Percentiles rank a stretch among this genome's conserved stretches.
phyloP scores from a whole-genome alignment of 345 rosid genomes.

The Luvunga scandens region DNA sequence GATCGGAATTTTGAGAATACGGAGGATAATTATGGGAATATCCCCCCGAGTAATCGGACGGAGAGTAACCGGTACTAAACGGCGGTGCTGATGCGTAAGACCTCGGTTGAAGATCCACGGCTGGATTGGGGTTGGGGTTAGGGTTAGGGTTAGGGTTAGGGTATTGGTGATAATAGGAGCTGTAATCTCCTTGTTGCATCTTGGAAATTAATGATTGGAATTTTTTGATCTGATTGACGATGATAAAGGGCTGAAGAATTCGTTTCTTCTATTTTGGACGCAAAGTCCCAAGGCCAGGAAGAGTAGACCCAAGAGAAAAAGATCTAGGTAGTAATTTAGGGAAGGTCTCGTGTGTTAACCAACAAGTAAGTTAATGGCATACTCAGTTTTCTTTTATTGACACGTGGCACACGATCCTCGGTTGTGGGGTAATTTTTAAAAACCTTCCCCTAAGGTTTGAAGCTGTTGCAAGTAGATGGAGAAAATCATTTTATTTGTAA shows the following conservation, averaged over 20 bases:
- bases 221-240: not conserved
- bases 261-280: not conserved
- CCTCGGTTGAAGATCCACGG: constrained; percentile 43
- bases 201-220: not conserved
- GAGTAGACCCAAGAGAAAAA: not conserved
- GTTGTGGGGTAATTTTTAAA: no score
- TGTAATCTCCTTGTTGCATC: constrained; percentile 83
- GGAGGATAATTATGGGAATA: constrained; percentile 50
- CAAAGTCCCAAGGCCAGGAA: not conserved
- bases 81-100: constrained; percentile 92
- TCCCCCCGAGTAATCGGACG: constrained; percentile 48
- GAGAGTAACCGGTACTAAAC: constrained; percentile 41
- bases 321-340: not conserved
- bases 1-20: constrained; percentile 55
- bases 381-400: not conserved
- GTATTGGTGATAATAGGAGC: constrained; percentile 53
- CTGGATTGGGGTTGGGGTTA: constrained; percentile 29
- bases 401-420: not conserved
- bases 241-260: not conserved
- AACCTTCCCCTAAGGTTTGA: no score
- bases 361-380: not conserved
- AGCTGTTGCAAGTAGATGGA: no score
- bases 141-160: constrained; percentile 49
- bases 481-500: no score
- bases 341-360: not conserved